Conservation (phyloP, 192 early-diverging fungal genomes). For the Gonapodya prolifera region DNA sequence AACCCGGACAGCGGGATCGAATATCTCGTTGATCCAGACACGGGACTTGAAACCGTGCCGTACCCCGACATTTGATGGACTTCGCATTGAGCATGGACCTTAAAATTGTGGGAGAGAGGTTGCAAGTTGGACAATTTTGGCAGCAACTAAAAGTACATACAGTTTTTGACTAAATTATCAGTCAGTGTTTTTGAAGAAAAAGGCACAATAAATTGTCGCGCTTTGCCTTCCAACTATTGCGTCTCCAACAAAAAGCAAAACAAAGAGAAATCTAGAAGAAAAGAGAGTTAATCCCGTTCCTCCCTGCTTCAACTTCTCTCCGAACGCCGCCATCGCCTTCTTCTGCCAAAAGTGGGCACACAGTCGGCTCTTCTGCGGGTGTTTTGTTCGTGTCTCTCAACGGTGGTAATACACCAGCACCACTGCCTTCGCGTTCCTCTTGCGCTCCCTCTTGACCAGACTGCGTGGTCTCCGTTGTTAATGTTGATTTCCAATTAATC, state of each 20-base stretch:
- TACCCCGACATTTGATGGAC: background rate
- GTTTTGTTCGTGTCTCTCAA: background rate
- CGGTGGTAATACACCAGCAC: background rate
- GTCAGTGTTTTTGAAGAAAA: too few relatives aligned
- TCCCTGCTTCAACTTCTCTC: background rate
- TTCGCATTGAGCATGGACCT: too few relatives aligned
- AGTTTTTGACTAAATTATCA: too few relatives aligned
- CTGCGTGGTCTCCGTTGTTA: too few relatives aligned
- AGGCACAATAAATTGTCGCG: too few relatives aligned
- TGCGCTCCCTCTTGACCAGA: background rate
- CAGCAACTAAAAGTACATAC: too few relatives aligned
- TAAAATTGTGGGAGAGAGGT: background rate
- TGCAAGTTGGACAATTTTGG: background rate
- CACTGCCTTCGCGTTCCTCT: background rate
- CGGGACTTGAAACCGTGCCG: background rate
- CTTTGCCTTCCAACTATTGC: too few relatives aligned
- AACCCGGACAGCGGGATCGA: background rate
- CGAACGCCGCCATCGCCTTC: background rate
- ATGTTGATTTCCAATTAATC: background rate
- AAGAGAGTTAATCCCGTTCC: background rate
- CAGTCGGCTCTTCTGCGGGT: background rate
- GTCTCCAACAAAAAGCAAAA: too few relatives aligned
- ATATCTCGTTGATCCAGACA: background rate
- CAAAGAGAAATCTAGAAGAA: too few relatives aligned
- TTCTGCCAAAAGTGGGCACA: background rate